Evolutionary conservation across 2,329 filamentous ascomycete species (phyloP).

Genomic region (Pseudonectria foliicola): DNA sequence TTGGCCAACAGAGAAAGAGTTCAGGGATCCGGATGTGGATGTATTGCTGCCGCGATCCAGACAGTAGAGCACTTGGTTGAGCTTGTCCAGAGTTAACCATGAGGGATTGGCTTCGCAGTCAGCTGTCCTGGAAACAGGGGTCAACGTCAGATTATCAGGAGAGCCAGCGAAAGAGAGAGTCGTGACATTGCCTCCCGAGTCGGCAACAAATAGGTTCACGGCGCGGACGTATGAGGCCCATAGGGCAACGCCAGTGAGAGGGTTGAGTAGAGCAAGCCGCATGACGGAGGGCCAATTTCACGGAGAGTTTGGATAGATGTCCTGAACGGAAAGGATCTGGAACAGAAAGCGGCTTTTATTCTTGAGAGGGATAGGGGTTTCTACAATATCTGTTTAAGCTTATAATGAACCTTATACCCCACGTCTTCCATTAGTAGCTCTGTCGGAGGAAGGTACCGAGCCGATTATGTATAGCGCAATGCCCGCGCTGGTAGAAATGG

Average conservation of each 20-base stretch:
- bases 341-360: no score
- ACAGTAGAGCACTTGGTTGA: constrained; percentile 14
- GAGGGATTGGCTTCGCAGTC: constrained; percentile 13
- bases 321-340: no score
- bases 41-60: constrained; percentile 10
- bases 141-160: constrained; percentile 2
- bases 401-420: no score
- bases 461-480: no score
- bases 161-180: constrained; percentile 9
- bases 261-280: background rate
- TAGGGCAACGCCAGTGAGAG: constrained; percentile 5
- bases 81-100: constrained; percentile 13
- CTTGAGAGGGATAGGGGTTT: no score
- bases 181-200: constrained; percentile 14
- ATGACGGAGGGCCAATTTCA: no score
- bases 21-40: constrained; percentile 11
- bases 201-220: constrained; percentile 15
- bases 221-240: constrained; percentile 5
- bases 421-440: no score
- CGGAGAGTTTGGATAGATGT: no score
- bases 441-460: no score
- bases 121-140: constrained; percentile 3
- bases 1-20: constrained; percentile 12
- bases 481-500: no score
- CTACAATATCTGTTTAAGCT: no score